Evolutionary conservation across 306 rosid genomes (phyloP), one percentile per base, ranked within the genome.

Genomic region (Fragaria iinumae): DNA sequence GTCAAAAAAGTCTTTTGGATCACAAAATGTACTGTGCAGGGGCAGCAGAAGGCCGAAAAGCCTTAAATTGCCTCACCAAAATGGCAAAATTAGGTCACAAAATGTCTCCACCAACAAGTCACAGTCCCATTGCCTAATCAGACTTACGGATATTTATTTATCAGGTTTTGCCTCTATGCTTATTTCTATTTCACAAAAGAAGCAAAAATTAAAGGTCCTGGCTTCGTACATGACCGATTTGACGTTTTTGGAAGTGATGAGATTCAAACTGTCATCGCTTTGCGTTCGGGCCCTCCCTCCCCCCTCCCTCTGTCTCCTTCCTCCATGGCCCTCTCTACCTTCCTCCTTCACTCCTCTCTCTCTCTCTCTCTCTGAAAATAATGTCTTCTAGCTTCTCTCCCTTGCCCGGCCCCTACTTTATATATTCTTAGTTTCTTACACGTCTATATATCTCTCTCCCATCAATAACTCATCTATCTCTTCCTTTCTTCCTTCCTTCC

Each of bases 341-440:
- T n/a, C 69, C 71, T 39, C 29, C 59, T 5, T 59, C 64, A 11
- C 39, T 47, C 72, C 39, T 36, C 39, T 38, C 41, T 38, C 41
- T 5, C 39, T 5, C 39, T 38, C 41, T 38, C 36, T 32, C 36
- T 32, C 36, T 18, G 47, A 2, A 29, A 29, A 29, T 63, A 32
- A 62, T 29, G 65, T 25, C 36, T 25, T 16, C 14, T 9, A 7
- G 8, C 47, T 43, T 43, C 47, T 43, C 47, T 27, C 4, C 16
- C 17, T 23, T 3, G 13, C 43, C 44, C 77, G 56, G 77, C 77
- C 77, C 77, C 69, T 74, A 27, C 69, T 25, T 74, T 74, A 59
- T 60, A 59, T 59, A 74, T 44, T 8, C 47, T 43, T 11, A 43
- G 12, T 10, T 43, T 18, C 69, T 18, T 43, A 43, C 69, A 59